A percentile compares a stretch with the other conserved stretches of the same genome.
Conservation (phyloP, 805 yeast species). For the Wickerhamomyces tratensis region DNA sequence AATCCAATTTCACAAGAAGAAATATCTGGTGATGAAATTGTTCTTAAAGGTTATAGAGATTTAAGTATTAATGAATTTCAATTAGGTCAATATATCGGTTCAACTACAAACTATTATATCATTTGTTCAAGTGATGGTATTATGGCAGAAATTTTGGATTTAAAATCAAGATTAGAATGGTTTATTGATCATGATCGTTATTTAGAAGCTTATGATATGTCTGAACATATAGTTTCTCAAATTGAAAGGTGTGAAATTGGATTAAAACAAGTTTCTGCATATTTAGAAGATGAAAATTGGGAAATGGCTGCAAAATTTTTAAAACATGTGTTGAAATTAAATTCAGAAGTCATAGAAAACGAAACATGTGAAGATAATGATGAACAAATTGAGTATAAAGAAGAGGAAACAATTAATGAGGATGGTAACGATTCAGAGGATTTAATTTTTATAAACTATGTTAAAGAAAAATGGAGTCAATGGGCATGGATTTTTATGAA, state of each 20-base stretch:
- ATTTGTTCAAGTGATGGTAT: slow-evolving; percentile 80
- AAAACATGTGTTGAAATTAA: slow-evolving; percentile 24
- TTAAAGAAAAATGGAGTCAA: slow-evolving; percentile 47
- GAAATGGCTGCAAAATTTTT: slow-evolving; percentile 42
- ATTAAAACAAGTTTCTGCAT: slow-evolving; percentile 33
- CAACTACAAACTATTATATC: slow-evolving; percentile 43
- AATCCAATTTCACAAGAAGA: slow-evolving; percentile 62
- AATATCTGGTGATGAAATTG: slow-evolving; percentile 69
- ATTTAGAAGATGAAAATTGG: slow-evolving; percentile 42
- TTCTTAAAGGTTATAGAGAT: slow-evolving; percentile 43
- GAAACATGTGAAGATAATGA: slow-evolving; percentile 6
- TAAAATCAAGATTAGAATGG: slow-evolving; percentile 70
- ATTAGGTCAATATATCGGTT: slow-evolving; percentile 42
- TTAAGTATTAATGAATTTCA: slow-evolving; percentile 78
- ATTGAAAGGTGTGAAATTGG: slow-evolving; percentile 52
- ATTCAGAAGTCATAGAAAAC: slow-evolving; percentile 11
- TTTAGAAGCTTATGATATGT: slow-evolving; percentile 71
- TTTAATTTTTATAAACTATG: slow-evolving; percentile 10
- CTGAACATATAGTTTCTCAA: slow-evolving; percentile 44
- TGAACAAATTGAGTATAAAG: slow-evolving; percentile 9
- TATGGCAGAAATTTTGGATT: slow-evolving; percentile 58
- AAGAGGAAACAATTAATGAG: slow-evolving; percentile 3
- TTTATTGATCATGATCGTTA: slow-evolving; percentile 41
- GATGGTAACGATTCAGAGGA: slow-evolving; percentile 13
- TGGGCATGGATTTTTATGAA: slow-evolving; percentile 49